These are phyloP conservation scores for Coffea eugenioides DNA, from an alignment of 257 asterid species.

Conservation along the genomic window DNA sequence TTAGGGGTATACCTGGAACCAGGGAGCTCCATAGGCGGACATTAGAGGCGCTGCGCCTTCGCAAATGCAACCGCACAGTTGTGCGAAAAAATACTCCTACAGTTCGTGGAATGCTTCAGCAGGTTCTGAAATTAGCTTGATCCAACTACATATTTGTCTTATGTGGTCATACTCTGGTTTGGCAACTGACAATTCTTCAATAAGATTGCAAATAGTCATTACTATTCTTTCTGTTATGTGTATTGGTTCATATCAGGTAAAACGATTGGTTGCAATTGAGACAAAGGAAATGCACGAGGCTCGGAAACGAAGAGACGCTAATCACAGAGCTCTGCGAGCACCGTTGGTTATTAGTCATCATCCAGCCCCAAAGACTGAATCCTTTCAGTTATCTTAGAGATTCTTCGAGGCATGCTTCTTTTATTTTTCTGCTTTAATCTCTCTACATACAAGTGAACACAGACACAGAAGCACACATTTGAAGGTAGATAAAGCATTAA, in stretches of 20 bases:
- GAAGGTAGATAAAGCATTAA: not conserved
- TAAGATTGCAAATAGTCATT: not conserved
- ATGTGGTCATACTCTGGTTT: not conserved
- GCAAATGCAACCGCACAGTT: conserved; percentile 87
- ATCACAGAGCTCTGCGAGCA: conserved; percentile 63
- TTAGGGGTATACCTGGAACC: conserved; percentile 96
- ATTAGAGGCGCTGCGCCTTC: conserved; percentile 82
- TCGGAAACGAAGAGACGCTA: conserved; percentile 54
- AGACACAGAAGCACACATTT: not conserved
- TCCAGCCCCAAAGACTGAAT: conserved; percentile 26
- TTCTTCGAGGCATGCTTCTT: conserved; percentile 11
- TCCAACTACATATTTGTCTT: not conserved
- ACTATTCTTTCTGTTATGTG: not conserved
- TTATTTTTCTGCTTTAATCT: not conserved
- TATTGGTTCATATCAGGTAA: conserved; percentile 40
- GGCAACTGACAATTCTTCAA: not conserved
- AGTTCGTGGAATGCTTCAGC: conserved; percentile 91
- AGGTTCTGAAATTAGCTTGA: conserved; percentile 38
- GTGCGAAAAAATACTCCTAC: conserved; percentile 83
- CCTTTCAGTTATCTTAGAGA: conserved; percentile 27
- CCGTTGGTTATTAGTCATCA: conserved; percentile 60
- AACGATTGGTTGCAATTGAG: conserved; percentile 71
- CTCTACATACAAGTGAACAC: not conserved
- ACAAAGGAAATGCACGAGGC: conserved; percentile 78
- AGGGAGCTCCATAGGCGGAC: conserved; percentile 93